A percentile compares a stretch with the other conserved stretches of the same genome.
Conservation (phyloP, 2,329 filamentous ascomycete genomes). For the Beauveria varroae region DNA sequence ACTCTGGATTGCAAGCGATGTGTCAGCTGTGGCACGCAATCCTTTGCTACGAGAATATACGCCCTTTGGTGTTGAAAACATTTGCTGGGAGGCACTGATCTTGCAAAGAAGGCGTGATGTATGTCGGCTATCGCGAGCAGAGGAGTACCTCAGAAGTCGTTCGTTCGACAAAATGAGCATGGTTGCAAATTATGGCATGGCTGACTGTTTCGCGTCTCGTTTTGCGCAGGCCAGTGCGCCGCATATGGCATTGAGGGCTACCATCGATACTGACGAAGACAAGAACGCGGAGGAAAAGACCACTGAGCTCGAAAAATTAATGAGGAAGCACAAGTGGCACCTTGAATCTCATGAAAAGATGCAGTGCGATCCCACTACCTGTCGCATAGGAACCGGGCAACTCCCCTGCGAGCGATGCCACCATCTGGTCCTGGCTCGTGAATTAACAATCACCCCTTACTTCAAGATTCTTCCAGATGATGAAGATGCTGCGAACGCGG, state of each 20-base stretch:
- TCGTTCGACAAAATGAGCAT: not conserved
- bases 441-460: not conserved
- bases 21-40: constrained; percentile 29
- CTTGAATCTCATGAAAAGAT: not conserved
- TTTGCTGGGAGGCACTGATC: constrained; percentile 32
- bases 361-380: not conserved
- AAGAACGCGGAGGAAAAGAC: not conserved
- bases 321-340: not conserved
- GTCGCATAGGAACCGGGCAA: not conserved
- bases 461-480: not conserved
- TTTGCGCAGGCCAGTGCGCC: not conserved
- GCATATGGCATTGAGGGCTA: not conserved
- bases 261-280: not conserved
- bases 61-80: constrained; percentile 29
- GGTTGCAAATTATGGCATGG: not conserved
- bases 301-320: fast-evolving
- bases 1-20: constrained; percentile 52
- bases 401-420: not conserved
- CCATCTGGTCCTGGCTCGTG: not conserved
- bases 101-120: constrained; percentile 37
- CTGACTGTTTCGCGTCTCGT: not conserved
- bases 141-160: constrained; percentile 33
- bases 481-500: not conserved
- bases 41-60: constrained; percentile 38
- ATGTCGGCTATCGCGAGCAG: constrained; percentile 33